Evolutionary conservation across 2,329 filamentous ascomycete species (phyloP), one percentile per base, ranked within the genome.

Genomic region (Nemania sp.): DNA sequence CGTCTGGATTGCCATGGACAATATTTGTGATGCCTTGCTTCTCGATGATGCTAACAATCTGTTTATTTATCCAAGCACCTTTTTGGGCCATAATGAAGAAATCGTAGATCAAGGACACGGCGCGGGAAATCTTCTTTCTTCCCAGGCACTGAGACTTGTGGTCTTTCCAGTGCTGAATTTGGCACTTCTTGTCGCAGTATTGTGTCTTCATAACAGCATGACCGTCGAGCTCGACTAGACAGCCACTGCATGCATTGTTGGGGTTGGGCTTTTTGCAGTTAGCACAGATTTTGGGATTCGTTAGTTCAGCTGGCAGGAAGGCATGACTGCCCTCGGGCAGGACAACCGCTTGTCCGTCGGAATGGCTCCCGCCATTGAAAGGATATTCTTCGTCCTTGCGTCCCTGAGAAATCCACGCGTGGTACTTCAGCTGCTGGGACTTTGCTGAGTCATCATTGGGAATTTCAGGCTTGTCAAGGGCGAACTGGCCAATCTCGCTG

Each of bases 341-440:
- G n/a, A 42, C 40, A 52, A 18, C 46, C 1, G 2, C 18, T 20
- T 59, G 18, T 39, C 5, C 35, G 20, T 29, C 46, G 17, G 45
- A 32, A 29, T 2, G 10, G 5, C 43, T 21, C 32, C 51, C 21
- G 40, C 25, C 7, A 3, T 46, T 47, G 46, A 62, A 62, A 32
- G 59, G 55, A 6, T 55, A 51, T 3, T 51, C 51, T 32, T 62
- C 55, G 6, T 62, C 59, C 18, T 59, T 62, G n/a, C 59, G 59
- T 32, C 59, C 59, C 13, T 59, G 45, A 9, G 40, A 54, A 43
- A 62, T 51, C 59, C 59, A 62, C 5, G 37, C 45, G 17, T 59
- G 25, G 15, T 50, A 51, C 32, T 52, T 59, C 11, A 62, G 43
- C 25, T 62, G 59, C 11, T 17, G 34, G 10, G 55, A 59, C 56